Evolutionary conservation across 768 basidiomycete species (phyloP).

Genomic region (Xerocomus potaroensis): DNA sequence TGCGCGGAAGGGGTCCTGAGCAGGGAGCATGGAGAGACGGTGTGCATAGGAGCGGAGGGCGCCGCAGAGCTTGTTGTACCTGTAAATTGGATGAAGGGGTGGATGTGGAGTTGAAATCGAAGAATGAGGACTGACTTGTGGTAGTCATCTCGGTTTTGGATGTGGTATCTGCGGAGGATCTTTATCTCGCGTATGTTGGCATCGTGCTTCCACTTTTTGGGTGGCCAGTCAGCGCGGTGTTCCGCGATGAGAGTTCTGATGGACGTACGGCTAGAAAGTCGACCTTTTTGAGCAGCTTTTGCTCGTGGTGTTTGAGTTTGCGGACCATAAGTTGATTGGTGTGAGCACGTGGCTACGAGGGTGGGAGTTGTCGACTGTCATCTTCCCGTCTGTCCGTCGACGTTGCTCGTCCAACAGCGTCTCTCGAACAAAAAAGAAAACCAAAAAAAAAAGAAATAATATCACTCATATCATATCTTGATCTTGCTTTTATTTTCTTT

Average conservation of each 20-base stretch:
- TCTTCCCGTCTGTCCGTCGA: slow-evolving; percentile 29
- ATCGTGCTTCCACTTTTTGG: slow-evolving; percentile 99
- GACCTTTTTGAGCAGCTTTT: slow-evolving; percentile 92
- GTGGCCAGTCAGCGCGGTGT: slow-evolving; percentile 4
- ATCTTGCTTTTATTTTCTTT: slow-evolving; percentile 14
- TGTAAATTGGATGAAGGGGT: slow-evolving; percentile 25
- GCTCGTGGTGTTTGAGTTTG: slow-evolving; percentile 94
- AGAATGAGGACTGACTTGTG: slow-evolving; percentile 56
- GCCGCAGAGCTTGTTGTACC: slow-evolving; percentile 95
- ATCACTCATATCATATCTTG: slow-evolving; percentile 26
- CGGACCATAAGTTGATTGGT: slow-evolving; percentile 62
- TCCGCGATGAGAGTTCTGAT: slow-evolving; percentile 18
- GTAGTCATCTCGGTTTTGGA: slow-evolving; percentile 92
- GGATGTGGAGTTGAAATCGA: neutral
- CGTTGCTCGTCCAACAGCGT: slow-evolving; percentile 22
- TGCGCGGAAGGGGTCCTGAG: slow-evolving; percentile 82
- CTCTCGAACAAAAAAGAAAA: slow-evolving; percentile 18
- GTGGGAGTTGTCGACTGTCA: slow-evolving; percentile 24
- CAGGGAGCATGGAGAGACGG: slow-evolving; percentile 79
- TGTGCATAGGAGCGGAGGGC: slow-evolving; percentile 82
- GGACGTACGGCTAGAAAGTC: slow-evolving; percentile 85
- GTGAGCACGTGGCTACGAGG: slow-evolving; percentile 29
- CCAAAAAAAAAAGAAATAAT: no score
- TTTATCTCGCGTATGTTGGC: slow-evolving; percentile 84
- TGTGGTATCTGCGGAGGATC: slow-evolving; percentile 92